Evolutionary conservation across 169 alveolate species (phyloP), one percentile per base, ranked within the genome.

Genomic region (Babesia bovis): DNA sequence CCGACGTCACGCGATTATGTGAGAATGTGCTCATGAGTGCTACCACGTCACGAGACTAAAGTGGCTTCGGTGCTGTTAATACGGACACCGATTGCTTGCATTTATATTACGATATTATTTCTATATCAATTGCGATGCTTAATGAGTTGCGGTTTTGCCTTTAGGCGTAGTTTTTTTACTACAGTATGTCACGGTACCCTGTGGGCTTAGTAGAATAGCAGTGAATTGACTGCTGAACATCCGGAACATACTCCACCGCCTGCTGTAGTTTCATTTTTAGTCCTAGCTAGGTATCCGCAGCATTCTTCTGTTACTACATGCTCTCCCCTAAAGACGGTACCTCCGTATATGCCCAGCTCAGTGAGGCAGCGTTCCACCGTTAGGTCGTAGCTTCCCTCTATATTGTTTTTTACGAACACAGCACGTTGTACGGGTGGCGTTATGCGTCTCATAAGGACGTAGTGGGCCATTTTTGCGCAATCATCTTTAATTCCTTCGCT

Each of bases 221-320:
- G 32, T 15, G 82, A 52, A 41, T 61, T 61, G 28, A 81, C 56
- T 23, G 59, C 55, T 23, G 83, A 69, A 36, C 21, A 47, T 4
- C 88, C 88, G 38, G 88, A 52, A 25, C 82, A 70, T 2, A 81
- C 71, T 5, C 88, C 88, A 13, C 88, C 88, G 12, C 84, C 85
- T 3, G 81, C 49, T 7, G 66, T 56, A 19, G 33, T 36, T 49
- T 61, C 73, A 25, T 63, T 68, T 45, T 81, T 81, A 17, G 88
- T 81, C 21, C 88, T 57, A 12, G 88, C 78, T 21, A 81, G 68
- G 61, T 81, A 81, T 12, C 88, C 88, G 70, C 69, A 52, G 19
- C 65, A 30, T 32, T 69, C 81, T 30, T 69, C 75, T 42, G 30
- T 21, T 10, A 42, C 13, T 28, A 68, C 75, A 50, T 58, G 60